Evolutionary conservation across 202 grass and related monocot species (phyloP).

Genomic region (Panicum hallii): DNA sequence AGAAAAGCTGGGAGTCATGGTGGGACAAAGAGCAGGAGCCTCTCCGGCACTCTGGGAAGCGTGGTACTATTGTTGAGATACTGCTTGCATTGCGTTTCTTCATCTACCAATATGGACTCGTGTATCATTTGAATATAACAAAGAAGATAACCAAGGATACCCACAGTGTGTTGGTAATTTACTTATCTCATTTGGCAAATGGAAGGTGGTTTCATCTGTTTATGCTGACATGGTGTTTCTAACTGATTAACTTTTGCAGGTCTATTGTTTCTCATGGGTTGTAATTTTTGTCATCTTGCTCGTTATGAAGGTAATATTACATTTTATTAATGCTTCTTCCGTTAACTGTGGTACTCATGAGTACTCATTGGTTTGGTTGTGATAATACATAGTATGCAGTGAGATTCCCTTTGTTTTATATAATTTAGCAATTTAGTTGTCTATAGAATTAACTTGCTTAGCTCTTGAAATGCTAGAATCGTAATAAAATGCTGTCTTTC

Average conservation of each 20-base stretch:
- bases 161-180: conserved; percentile 79
- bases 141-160: conserved; percentile 54
- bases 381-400: not conserved
- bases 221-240: not conserved
- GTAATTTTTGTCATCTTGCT: conserved; percentile 85
- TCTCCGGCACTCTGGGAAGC: conserved; percentile 84
- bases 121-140: conserved; percentile 94
- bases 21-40: conserved; percentile 98
- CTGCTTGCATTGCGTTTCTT: conserved; percentile 87
- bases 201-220: not conserved
- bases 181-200: conserved; percentile 24
- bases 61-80: conserved; percentile 84
- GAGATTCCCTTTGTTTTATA: no score
- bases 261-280: conserved; percentile 94
- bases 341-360: not conserved
- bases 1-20: conserved; percentile 99
- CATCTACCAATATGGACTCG: conserved; percentile 94
- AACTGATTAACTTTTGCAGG: conserved; percentile 57
- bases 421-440: no score
- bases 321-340: not conserved
- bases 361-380: conserved; percentile 6
- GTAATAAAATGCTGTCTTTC: not conserved
- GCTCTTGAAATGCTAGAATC: not conserved
- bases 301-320: conserved; percentile 83
- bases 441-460: not conserved